Evolutionary conservation across 2,329 filamentous ascomycete species (phyloP).

Genomic region (Akanthomyces muscarius): DNA sequence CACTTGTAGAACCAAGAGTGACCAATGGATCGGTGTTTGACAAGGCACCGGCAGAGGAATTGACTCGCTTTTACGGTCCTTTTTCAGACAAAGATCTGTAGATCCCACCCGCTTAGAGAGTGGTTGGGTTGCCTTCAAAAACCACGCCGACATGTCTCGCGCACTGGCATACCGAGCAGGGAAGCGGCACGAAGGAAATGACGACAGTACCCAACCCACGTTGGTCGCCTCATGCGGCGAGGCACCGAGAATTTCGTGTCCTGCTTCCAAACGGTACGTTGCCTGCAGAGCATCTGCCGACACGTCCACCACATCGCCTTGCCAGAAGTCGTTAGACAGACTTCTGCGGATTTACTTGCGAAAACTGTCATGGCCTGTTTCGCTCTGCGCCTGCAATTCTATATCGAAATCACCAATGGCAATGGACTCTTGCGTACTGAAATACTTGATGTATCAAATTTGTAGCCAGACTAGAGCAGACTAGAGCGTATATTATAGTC

Average conservation of each 20-base stretch:
- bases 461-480: conserved; percentile 1
- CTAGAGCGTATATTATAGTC: conserved; percentile 17
- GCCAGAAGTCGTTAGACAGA: no score
- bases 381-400: no score
- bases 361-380: no score
- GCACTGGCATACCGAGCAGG: neutral
- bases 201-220: neutral
- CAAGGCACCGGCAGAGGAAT: no score
- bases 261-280: neutral
- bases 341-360: no score
- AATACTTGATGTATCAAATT: conserved; percentile 7
- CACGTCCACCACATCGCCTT: no score
- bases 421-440: neutral
- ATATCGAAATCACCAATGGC: neutral
- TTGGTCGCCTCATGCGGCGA: neutral
- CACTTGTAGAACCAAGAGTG: neutral
- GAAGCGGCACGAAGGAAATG: neutral
- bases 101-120: neutral
- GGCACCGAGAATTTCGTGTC: neutral
- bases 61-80: neutral
- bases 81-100: neutral
- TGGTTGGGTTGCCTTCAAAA: neutral
- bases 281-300: neutral
- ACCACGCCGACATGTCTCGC: neutral
- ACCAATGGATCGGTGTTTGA: no score